Evolutionary conservation across 257 asterid species (phyloP), one percentile per base, ranked within the genome.

Genomic region (Solanum pimpinellifolium): DNA sequence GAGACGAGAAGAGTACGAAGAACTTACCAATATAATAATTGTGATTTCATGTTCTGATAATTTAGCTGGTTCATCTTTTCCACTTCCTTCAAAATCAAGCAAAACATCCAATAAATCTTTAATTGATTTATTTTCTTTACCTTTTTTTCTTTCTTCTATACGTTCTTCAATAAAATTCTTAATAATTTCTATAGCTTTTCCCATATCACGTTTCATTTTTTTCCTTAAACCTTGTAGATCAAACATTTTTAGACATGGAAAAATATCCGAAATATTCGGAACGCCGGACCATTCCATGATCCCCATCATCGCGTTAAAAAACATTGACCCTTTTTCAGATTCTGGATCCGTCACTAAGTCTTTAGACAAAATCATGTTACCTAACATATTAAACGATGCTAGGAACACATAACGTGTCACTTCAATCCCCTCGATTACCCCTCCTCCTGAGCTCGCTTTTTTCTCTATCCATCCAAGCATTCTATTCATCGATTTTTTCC

Each of bases 351-450:
- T 7, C 80, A 73, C 91, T 56, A 94, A 86, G 62, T 94, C 93
- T 25, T 89, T 88, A 5, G 95, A 94, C 44, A 94, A 52, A 93
- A 94, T 90, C 5, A 94, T 47, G 44, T 93, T 93, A 72, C 93
- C 97, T 73, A 94, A 37, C 95, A 90, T 92, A 85, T 94, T 92
- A 49, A 93, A 94, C 46, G 96, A 90, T 0, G 95, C 93, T 3
- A 94, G 82, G 37, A 94, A 94, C 78, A 91, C 94, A 3, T 92
- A 94, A 88, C 90, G 90, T 46, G 94, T 91, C 76, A 94, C 90
- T 2, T 93, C 91, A 69, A 93, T 44, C 52, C 83, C 81, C 1
- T 52, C 70, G 15, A 85, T 3, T 33, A 42, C 16, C 9, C 83
- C 12, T 35, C 47, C 47, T 16, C 47, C 4, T 0, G 46, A 37